A percentile compares a stretch with the other conserved stretches of the same genome.
phyloP scores from a whole-genome alignment of 129 eudicot genomes.

The Tagetes erecta region DNA sequence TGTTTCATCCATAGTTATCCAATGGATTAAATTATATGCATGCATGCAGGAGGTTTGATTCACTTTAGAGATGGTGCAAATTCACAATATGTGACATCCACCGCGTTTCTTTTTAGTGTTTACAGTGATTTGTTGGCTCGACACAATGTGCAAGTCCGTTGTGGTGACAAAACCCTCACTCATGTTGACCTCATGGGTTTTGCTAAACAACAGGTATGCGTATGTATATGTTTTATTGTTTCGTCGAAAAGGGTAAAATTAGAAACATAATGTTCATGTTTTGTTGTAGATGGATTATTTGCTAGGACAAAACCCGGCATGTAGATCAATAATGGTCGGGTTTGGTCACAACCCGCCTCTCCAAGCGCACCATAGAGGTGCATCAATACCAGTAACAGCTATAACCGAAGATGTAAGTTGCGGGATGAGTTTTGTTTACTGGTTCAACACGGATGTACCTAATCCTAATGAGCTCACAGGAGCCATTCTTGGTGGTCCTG shows the following conservation, averaged over 20 bases:
- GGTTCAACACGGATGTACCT: constrained; percentile 50
- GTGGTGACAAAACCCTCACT: constrained; percentile 51
- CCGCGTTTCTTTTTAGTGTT: constrained; percentile 61
- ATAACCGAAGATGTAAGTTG: constrained; percentile 36
- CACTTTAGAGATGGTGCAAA: constrained; percentile 89
- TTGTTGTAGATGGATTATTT: constrained; percentile 74
- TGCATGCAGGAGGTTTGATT: constrained; percentile 64
- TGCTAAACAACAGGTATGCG: constrained; percentile 67
- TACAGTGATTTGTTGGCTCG: constrained; percentile 61
- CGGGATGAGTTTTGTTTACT: constrained; percentile 58
- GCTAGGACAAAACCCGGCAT: constrained; percentile 62
- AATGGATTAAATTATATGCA: background rate
- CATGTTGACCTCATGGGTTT: constrained; percentile 43
- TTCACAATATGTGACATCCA: constrained; percentile 69
- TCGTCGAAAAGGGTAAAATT: too few relatives aligned
- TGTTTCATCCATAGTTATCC: background rate
- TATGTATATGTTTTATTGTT: too few relatives aligned
- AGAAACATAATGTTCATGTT: background rate
- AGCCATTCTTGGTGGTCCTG: constrained; percentile 86
- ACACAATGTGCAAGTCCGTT: constrained; percentile 47
- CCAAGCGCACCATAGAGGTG: constrained; percentile 94
- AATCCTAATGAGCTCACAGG: constrained; percentile 87
- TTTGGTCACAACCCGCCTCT: constrained; percentile 71
- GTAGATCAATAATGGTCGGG: constrained; percentile 87
- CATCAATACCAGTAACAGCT: constrained; percentile 57